Evolutionary conservation across 2,329 filamentous ascomycete genomes (phyloP).

Genomic region (Dactylellina cionopaga): DNA sequence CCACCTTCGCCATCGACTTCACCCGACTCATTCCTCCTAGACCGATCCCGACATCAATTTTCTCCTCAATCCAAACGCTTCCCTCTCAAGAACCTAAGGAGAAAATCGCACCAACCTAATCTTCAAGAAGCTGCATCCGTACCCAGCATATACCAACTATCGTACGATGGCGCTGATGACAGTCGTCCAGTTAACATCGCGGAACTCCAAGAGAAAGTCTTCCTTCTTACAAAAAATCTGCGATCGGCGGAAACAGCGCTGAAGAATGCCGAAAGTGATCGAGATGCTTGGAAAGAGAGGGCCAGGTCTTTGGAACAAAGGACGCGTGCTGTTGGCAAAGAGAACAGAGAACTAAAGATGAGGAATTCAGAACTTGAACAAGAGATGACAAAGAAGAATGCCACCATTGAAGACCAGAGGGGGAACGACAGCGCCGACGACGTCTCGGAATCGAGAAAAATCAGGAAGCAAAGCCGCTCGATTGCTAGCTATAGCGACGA

Average conservation of each 20-base stretch:
- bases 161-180: constrained; percentile 17
- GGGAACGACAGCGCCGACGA: neutral
- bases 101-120: constrained; percentile 38
- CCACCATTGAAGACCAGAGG: constrained; percentile 8
- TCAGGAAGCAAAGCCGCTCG: constrained; percentile 20
- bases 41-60: constrained; percentile 16
- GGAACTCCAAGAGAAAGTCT: constrained; percentile 29
- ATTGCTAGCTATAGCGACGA: constrained; percentile 29
- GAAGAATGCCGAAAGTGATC: constrained; percentile 50
- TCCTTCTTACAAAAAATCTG: constrained; percentile 28
- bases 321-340: constrained; percentile 34
- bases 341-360: constrained; percentile 51
- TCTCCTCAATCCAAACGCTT: constrained; percentile 26
- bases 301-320: constrained; percentile 48
- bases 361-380: constrained; percentile 35
- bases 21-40: constrained; percentile 35
- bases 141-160: constrained; percentile 1
- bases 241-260: constrained; percentile 36
- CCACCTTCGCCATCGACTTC: constrained; percentile 41
- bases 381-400: constrained; percentile 14
- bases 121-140: constrained; percentile 35
- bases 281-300: constrained; percentile 53
- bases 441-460: neutral
- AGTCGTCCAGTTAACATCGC: constrained; percentile 15
- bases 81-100: constrained; percentile 38